Evolutionary conservation across 1,139 yeast genomes (phyloP).

Genomic region (Taphrina wiesneri): DNA sequence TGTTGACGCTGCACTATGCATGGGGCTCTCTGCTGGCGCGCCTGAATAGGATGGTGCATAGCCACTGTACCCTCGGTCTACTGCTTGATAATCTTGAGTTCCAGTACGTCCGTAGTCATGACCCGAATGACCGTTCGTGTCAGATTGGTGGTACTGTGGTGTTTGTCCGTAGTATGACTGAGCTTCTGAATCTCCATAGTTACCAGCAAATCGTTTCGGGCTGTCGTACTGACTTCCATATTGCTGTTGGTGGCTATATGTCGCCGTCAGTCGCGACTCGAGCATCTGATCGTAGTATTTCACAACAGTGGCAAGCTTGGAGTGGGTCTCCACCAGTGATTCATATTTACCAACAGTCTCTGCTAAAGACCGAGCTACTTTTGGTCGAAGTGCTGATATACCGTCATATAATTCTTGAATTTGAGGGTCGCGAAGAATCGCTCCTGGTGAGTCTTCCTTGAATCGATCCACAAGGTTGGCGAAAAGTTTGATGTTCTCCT

Average conservation of each 20-base stretch:
- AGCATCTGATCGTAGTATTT: slow-evolving; percentile 75
- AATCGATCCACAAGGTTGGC: slow-evolving; percentile 63
- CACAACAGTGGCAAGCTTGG: slow-evolving; percentile 76
- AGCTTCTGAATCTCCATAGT: neutral
- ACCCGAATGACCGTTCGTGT: neutral
- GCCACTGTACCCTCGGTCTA: neutral
- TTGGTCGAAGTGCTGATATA: slow-evolving; percentile 70
- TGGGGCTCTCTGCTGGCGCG: neutral
- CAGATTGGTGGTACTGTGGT: neutral
- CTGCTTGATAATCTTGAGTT: neutral
- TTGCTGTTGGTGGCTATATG: slow-evolving; percentile 47
- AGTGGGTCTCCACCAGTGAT: slow-evolving; percentile 68
- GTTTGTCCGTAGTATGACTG: slow-evolving; percentile 6
- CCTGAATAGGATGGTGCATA: neutral
- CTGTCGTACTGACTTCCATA: neutral
- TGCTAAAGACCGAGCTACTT: slow-evolving; percentile 65
- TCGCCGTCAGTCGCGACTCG: slow-evolving; percentile 62
- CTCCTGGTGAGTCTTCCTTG: slow-evolving; percentile 54
- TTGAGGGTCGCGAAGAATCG: slow-evolving; percentile 61
- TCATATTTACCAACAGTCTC: slow-evolving; percentile 66
- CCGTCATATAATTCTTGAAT: slow-evolving; percentile 65
- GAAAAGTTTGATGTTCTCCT: slow-evolving; percentile 67
- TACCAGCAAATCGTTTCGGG: neutral
- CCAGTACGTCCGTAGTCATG: neutral
- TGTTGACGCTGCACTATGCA: neutral